Evolutionary conservation across 768 basidiomycete genomes (phyloP), one percentile per base, ranked within the genome.

Genomic region (Thelephora aurantiotincta): DNA sequence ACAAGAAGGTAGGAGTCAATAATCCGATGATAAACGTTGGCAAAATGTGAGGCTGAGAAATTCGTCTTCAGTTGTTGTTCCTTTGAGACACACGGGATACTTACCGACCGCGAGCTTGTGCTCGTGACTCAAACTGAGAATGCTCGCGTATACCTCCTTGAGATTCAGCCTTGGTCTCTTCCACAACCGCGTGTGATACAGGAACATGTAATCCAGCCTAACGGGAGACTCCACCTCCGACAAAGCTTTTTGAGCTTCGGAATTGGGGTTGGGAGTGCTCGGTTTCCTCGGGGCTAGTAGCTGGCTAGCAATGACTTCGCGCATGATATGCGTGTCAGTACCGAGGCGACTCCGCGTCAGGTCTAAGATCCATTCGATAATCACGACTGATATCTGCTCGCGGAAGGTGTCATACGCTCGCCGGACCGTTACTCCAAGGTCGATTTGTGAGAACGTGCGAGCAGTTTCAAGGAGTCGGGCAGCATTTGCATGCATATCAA

Each of bases 1-100:
- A 86, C 77, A 41, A 94, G 77, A 7, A 98, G 78, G 64, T 93
- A 97, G 2, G 89, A 78, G 54, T 94, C 88, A 55, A 93, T 84
- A 44, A 97, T 71, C 6, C 81, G 74, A 48, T 82, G 82, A 63
- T 97, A 99, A 9, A 89, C 78, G 46, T 73, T 75, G 0, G 88
- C 82, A 60, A 92, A 91, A 54, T 82, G 85, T 5, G 82, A 78
- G 11, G 87, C 90, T 92, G 48, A 12, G 20, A 43, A 13, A 12
- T 37, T 9, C 9, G 26, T 9, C 9, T 30, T 30, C 9, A 30
- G 26, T 9, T 9, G 26, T 9, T 9, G 26, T 9, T 9, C 4
- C 26, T 30, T 30, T 30, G 26, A 30, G 26, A 9, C 5, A 30
- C 26, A 30, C 26, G 9, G 9, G 9, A 30, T 4, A 68, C 80